phyloP scores from a whole-genome alignment of 805 yeast species.

The Teunomyces tritomae region DNA sequence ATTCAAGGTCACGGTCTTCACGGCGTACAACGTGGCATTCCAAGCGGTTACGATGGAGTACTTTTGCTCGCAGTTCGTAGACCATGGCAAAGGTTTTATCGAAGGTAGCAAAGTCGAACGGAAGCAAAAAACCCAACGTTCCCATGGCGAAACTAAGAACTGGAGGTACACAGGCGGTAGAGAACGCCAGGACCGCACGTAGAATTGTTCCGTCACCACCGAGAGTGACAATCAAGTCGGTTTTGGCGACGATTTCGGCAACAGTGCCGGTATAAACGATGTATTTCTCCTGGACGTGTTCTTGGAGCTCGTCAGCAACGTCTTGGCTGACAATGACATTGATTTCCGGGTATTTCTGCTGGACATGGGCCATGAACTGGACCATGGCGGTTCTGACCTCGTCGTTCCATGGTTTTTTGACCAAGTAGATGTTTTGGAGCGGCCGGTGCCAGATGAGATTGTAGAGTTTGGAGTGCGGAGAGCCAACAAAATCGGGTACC shows the following conservation, averaged over 20 bases:
- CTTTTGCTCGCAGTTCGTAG: constrained; percentile 64
- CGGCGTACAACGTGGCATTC: constrained; percentile 62
- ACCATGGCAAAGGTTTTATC: constrained; percentile 62
- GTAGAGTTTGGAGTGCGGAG: constrained; percentile 60
- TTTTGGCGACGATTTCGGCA: constrained; percentile 56
- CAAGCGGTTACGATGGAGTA: constrained; percentile 72
- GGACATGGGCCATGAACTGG: constrained; percentile 59
- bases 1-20: constrained; percentile 12
- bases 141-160: constrained; percentile 87
- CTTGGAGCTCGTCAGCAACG: constrained; percentile 63
- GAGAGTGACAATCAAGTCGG: constrained; percentile 79
- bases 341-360: constrained; percentile 61
- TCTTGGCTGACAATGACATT: constrained; percentile 77
- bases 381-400: constrained; percentile 65
- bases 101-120: constrained; percentile 73
- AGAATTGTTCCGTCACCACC: constrained; percentile 98
- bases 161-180: constrained; percentile 78
- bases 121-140: constrained; percentile 83
- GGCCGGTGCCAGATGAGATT: constrained; percentile 70
- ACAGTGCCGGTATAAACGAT: constrained; percentile 56
- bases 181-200: constrained; percentile 77
- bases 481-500: constrained; percentile 51
- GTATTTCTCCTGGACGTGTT: constrained; percentile 5
- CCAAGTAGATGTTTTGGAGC: constrained; percentile 70
- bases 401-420: constrained; percentile 80